phyloP scores from a whole-genome alignment of 164 flowering plant genomes.

The Buxus sempervirens region DNA sequence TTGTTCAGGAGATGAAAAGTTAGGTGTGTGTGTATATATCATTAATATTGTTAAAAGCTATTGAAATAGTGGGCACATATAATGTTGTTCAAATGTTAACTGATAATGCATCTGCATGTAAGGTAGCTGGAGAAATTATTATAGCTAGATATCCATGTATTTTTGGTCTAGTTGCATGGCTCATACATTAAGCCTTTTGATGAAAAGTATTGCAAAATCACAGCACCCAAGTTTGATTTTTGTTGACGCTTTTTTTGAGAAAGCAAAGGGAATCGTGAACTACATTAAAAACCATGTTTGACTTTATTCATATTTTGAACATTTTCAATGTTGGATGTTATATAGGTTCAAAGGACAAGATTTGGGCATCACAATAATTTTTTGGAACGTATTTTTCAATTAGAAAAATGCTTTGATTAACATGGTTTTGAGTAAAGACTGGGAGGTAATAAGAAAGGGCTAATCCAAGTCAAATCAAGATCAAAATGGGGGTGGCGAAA shows the following conservation, averaged over 20 bases:
- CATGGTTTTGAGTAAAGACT: slow-evolving; percentile 11
- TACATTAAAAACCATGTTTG: slow-evolving; percentile 15
- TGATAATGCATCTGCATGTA: slow-evolving; percentile 21
- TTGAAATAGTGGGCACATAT: slow-evolving; percentile 16
- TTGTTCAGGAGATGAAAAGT: slow-evolving; percentile 16
- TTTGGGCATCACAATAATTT: slow-evolving; percentile 24
- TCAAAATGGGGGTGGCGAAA: slow-evolving; percentile 4
- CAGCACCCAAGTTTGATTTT: slow-evolving; percentile 13
- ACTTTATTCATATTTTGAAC: slow-evolving; percentile 11
- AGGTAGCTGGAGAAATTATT: slow-evolving; percentile 10
- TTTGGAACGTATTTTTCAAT: slow-evolving; percentile 5
- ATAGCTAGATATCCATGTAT: slow-evolving; percentile 24
- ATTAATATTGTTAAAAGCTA: slow-evolving; percentile 13
- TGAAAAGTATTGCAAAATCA: slow-evolving; percentile 23
- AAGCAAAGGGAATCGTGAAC: slow-evolving; percentile 18
- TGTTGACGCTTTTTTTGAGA: slow-evolving; percentile 13
- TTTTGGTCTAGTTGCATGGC: slow-evolving; percentile 34
- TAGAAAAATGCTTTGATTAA: slow-evolving; percentile 16
- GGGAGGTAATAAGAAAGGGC: slow-evolving; percentile 5
- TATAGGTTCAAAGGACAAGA: slow-evolving; percentile 17
- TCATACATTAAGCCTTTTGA: slow-evolving; percentile 24
- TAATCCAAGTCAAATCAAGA: background rate
- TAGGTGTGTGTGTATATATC: slow-evolving; percentile 12
- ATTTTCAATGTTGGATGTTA: slow-evolving; percentile 8
- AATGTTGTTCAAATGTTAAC: slow-evolving; percentile 23